Conservation (phyloP, 441 rosid species). For the Aquilaria agallochum region DNA sequence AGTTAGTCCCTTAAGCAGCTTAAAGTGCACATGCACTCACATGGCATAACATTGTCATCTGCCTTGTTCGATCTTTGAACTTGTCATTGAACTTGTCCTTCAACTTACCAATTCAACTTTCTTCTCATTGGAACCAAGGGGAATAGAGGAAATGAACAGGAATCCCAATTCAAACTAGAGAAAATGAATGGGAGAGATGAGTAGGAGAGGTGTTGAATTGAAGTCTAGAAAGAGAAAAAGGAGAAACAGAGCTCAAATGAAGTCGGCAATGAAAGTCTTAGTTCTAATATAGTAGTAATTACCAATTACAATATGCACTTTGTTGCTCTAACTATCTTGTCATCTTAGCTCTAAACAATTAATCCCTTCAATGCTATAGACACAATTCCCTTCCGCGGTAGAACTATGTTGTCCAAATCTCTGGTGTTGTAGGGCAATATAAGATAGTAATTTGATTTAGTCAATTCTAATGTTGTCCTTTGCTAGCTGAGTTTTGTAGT, state of each 20-base stretch:
- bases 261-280: not conserved
- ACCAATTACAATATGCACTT: not conserved
- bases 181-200: not conserved
- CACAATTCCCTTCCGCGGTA: not conserved
- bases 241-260: not conserved
- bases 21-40: too few species aligned
- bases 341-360: not conserved
- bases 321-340: not conserved
- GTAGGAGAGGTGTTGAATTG: not conserved
- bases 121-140: not conserved
- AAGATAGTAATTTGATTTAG: too few species aligned
- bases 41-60: too few species aligned
- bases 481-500: conserved; percentile 14
- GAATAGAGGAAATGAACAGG: not conserved
- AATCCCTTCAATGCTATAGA: not conserved
- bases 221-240: not conserved
- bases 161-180: too few species aligned
- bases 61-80: too few species aligned
- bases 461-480: not conserved
- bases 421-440: too few species aligned
- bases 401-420: too few species aligned
- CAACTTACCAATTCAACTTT: too few species aligned
- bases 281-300: too few species aligned
- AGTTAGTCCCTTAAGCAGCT: too few species aligned
- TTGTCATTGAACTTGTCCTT: too few species aligned